Evolutionary conservation across 148 eudicot genomes (phyloP), one percentile per base, ranked within the genome.

Genomic region (Nyssa sinensis): DNA sequence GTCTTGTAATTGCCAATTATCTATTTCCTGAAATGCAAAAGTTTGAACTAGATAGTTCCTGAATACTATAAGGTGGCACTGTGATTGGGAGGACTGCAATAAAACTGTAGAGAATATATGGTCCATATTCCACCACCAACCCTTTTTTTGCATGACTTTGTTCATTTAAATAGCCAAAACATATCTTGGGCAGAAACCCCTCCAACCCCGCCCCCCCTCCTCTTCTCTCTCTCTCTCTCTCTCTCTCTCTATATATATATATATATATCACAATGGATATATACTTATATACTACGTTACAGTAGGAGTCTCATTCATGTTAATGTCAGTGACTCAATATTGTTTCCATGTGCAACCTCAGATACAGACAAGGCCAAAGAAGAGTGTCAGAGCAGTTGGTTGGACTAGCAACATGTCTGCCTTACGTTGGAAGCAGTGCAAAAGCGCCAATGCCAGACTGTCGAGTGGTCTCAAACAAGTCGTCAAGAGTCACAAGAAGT

Each of bases 391-490:
- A 80, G 32, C 74, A 80, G 34, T 55, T 87, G 77, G 84, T 66
- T 3, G 84, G 90, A 14, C 57, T 84, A 24, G 81, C 90, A 0
- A 84, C 90, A 8, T 87, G 90, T 53, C 62, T 84, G 74, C 86
- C 88, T 61, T 87, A 87, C 19, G 88, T 87, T 14, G 78, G 75
- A 2, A 85, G 89, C 1, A 67, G 64, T 11, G 85, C 87, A 0
- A 79, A 68, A 66, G 72, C 84, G 27, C 89, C 89, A 1, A 84
- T 87, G 2, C 75, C 83, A 2, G 87, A 86, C 74, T 87, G 90
- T 69, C 84, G 90, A 80, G 16, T 47, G 90, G 90, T 14, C 77
- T 87, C 58, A 84, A 87, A 57, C 81, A 80, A 21, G 75, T 84
- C 23, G 66, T 87, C 33, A 82, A 82, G 58, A 78, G 79, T 21